Percentiles rank a stretch among this genome's conserved stretches.
These are phyloP conservation scores for Scopulariopsis brevicaulis DNA, from an alignment of 2,329 filamentous ascomycete genomes.

Conservation along the genomic window DNA sequence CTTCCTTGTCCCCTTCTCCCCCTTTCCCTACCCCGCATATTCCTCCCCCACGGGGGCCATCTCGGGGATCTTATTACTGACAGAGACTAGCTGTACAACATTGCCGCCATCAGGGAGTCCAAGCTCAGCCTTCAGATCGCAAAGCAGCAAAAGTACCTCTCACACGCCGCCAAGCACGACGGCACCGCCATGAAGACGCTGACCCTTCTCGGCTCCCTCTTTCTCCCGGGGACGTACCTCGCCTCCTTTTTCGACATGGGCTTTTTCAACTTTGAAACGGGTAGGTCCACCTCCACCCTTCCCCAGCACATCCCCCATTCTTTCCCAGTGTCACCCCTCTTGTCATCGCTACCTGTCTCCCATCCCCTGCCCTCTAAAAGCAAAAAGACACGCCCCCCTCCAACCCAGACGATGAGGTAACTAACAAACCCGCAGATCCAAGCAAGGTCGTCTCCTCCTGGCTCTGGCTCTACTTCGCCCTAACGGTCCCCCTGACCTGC, in stretches of 20 bases:
- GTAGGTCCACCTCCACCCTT: constrained; percentile 14
- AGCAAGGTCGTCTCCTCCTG: constrained; percentile 32
- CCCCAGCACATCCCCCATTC: not conserved
- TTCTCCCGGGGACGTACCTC: constrained; percentile 50
- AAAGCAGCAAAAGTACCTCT: constrained; percentile 45
- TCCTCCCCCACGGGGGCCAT: not conserved
- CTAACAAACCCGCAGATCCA: constrained; percentile 12
- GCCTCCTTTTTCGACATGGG: constrained; percentile 56
- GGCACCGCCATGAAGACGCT: constrained; percentile 56
- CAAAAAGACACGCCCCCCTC: not conserved
- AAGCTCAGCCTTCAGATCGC: constrained; percentile 54
- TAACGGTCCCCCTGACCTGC: constrained; percentile 46
- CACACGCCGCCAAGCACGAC: constrained; percentile 49
- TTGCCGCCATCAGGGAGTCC: constrained; percentile 53
- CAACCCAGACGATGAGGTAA: not conserved
- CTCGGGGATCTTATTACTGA: not conserved
- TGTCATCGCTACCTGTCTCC: not conserved
- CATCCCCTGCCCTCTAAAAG: not conserved
- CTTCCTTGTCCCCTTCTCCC: not conserved
- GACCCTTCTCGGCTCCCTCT: constrained; percentile 50
- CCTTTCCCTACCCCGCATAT: not conserved
- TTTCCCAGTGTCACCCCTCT: not conserved
- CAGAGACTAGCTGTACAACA: constrained; percentile 44
- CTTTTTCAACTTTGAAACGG: constrained; percentile 50
- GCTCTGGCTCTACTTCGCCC: constrained; percentile 53